Evolutionary conservation across 2,329 filamentous ascomycete genomes (phyloP), one percentile per base, ranked within the genome.

Genomic region (Colletotrichum lupini): DNA sequence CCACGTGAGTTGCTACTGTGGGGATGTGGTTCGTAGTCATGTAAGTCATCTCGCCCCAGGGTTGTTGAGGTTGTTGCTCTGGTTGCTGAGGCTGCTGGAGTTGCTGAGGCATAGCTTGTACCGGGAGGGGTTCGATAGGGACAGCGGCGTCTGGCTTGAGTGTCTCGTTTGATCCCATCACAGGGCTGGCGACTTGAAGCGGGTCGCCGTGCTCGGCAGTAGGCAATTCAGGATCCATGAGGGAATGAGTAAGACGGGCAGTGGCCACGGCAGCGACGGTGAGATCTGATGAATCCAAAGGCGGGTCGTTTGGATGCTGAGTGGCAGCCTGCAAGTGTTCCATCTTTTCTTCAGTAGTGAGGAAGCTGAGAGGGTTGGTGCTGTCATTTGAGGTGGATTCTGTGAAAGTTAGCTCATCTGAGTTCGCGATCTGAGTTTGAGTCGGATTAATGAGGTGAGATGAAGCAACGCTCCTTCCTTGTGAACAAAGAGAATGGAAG

Each of bases 201-300:
- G 19, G 42, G 4, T 75, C 74, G 11, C 37, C 52, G n/a, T 67
- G 62, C 14, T 75, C 73, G 14, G 46, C 52, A 14, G 46, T 32
- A 19, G 55, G 53, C 46, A 88, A 80, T 67, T 87, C 85, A 1
- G 88, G 88, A 73, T 91, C 89, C 63, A 91, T 84, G 24, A 90
- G 85, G 0, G 86, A 85, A 1, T 87, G 85, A 60, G 89, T 87
- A 5, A 91, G 80, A 57, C 89, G 87, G 57, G 89, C 88, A 1
- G 89, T 84, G 1, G 88, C 89, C 1, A 89, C 89, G 22, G 86
- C 89, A 1, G 89, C 89, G 72, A 90, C 88, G 1, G 87, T 88
- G 64, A 91, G 81, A 56, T 87, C 88, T 0, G 87, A 82, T 0
- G 85, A 82, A 37, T 89, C 84, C 7, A 85, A 80, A 1, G 82